Evolutionary conservation across 2,329 filamentous ascomycete genomes (phyloP).

Genomic region (Fusarium sp.): DNA sequence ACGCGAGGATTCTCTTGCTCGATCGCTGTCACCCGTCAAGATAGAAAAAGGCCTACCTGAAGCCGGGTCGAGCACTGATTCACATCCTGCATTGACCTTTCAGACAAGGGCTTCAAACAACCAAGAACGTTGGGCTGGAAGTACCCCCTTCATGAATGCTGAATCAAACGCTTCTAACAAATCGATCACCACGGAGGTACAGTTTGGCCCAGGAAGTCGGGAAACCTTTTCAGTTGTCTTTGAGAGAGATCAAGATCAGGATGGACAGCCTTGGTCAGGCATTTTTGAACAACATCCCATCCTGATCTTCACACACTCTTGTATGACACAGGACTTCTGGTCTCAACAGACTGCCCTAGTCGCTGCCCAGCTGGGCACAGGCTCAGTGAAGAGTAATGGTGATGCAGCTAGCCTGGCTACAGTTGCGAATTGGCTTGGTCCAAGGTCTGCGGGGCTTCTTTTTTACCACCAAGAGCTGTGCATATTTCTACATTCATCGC

Average conservation of each 20-base stretch:
- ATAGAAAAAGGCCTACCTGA: slow-evolving; percentile 3
- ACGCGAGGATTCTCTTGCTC: background rate
- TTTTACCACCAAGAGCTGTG: slow-evolving; percentile 50
- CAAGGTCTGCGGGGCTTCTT: slow-evolving; percentile 54
- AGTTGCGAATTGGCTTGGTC: slow-evolving; percentile 52
- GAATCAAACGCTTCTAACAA: background rate
- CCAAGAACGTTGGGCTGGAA: slow-evolving; percentile 3
- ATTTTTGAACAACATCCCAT: slow-evolving; percentile 42
- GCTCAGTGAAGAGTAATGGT: slow-evolving; percentile 31
- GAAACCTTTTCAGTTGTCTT: slow-evolving; percentile 29
- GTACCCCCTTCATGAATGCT: background rate
- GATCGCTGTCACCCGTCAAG: background rate
- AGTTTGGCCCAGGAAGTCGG: slow-evolving; percentile 29
- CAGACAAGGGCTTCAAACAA: background rate
- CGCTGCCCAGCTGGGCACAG: slow-evolving; percentile 38
- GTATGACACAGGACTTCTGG: slow-evolving; percentile 51
- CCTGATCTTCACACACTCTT: slow-evolving; percentile 53
- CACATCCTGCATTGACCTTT: background rate
- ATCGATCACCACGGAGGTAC: slow-evolving; percentile 30
- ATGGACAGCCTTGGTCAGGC: slow-evolving; percentile 43
- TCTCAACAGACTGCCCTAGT: slow-evolving; percentile 15
- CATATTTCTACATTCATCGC: slow-evolving; percentile 56
- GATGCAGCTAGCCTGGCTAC: slow-evolving; percentile 40
- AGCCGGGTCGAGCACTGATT: background rate
- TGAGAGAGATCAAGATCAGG: slow-evolving; percentile 4